A percentile compares a stretch with the other conserved stretches of the same genome.
Evolutionary conservation across 73 alveolate species (phyloP).

Genomic region (Symbiodinium pilosum): DNA sequence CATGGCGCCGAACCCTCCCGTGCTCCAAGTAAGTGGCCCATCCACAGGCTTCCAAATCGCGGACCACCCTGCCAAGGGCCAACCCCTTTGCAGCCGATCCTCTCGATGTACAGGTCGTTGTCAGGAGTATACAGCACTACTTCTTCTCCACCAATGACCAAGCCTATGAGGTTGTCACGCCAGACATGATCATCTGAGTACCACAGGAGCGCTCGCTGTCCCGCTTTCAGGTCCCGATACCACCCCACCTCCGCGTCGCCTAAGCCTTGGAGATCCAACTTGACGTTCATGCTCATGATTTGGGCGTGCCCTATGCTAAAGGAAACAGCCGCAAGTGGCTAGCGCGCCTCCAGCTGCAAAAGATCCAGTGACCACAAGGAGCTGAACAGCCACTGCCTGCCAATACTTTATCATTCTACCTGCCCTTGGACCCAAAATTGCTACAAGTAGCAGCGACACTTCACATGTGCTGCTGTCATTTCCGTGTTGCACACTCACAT

Average conservation of each 20-base stretch:
- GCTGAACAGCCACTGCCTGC: constrained; percentile 33
- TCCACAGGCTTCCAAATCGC: too few relatives aligned
- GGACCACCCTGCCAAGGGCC: too few relatives aligned
- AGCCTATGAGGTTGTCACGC: neutral
- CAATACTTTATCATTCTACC: neutral
- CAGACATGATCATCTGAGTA: constrained; percentile 17
- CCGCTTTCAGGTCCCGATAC: neutral
- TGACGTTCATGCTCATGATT: neutral
- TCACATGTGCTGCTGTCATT: neutral
- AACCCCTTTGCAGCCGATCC: neutral
- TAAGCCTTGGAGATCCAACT: neutral
- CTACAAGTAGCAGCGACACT: too few relatives aligned
- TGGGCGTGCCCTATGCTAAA: neutral
- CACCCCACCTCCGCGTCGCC: constrained; percentile 78
- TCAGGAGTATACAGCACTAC: constrained; percentile 19
- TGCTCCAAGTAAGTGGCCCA: too few relatives aligned
- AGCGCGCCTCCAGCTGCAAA: neutral
- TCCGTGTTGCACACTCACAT: constrained; percentile 32
- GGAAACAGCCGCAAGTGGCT: neutral
- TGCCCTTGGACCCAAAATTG: neutral
- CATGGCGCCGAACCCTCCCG: too few relatives aligned
- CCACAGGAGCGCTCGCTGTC: neutral
- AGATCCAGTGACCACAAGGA: neutral
- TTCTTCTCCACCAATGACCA: neutral
- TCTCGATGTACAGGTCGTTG: constrained; percentile 14